Evolutionary conservation across 441 rosid species (phyloP), one percentile per base, ranked within the genome.

Genomic region (Adansonia madagascariensis): DNA sequence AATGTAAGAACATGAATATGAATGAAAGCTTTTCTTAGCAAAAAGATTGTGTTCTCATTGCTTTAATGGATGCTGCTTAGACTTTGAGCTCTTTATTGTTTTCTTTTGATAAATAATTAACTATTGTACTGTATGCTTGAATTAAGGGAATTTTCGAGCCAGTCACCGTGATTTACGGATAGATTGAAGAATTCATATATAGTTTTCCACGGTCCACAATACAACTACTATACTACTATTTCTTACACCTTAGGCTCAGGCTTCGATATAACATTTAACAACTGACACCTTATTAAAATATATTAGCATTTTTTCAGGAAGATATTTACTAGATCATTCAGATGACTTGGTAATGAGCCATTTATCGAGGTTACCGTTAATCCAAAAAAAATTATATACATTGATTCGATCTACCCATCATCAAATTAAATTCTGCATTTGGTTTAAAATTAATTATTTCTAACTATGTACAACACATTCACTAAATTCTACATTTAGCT

Each of bases 141-240:
- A 65, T 64, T 41, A 64, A 66, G 11, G 14, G 31, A 8, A 0
- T 66, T 43, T 66, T 66, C 14, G 10, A 3, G 15, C 14, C 18
- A 66, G 10, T 44, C 27, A 14, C 71, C 71, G 53, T 43, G 50
- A 66, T 44, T 66, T 66, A 44, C 27, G 53, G 53, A 44, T 8
- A 43, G 71, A 18, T 10, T 0, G 14, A 18, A 66, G 6, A 18
- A 60, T 11, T 6, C 39, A 60, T 11, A 10, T 10, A 22, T 9
- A 22, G 6, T 10, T 24, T 22, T 60, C 39, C 14, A 22, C 6
- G 11, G 18, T 57, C 31, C 1, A 27, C 31, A 27, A 27, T 27
- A 1, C 31, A 27, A 57, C 64, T 8, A 57, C 10, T 57, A 3
- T 4, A 8, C 27, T 20, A 46, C 50, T 2, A 46, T 47, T 47